These are phyloP conservation scores for Phaeotremella skinneri DNA, from an alignment of 768 basidiomycete genomes.

Conservation along the genomic window DNA sequence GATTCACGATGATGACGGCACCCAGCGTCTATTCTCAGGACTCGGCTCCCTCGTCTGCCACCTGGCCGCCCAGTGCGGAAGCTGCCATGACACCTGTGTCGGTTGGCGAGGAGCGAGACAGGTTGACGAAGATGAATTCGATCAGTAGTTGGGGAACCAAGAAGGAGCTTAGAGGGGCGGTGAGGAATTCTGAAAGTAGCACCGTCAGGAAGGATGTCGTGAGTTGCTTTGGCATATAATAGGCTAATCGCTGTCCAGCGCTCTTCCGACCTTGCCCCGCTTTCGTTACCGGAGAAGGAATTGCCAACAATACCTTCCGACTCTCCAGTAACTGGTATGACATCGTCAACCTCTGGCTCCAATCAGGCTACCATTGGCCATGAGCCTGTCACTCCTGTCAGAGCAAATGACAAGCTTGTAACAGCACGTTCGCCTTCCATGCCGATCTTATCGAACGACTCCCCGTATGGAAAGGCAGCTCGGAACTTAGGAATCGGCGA, in stretches of 20 bases:
- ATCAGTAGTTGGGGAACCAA: slow-evolving; percentile 16
- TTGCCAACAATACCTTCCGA: slow-evolving; percentile 4
- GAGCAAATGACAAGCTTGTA: background rate
- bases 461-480: slow-evolving; percentile 14
- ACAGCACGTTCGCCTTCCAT: slow-evolving; percentile 17
- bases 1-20: slow-evolving; percentile 28
- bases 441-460: slow-evolving; percentile 11
- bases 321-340: background rate
- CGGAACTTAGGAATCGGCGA: slow-evolving; percentile 14
- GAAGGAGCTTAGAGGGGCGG: slow-evolving; percentile 1
- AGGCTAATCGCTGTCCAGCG: slow-evolving; percentile 8
- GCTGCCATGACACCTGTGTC: slow-evolving; percentile 4
- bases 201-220: slow-evolving; percentile 4
- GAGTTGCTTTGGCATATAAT: background rate
- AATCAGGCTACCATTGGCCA: slow-evolving; percentile 4
- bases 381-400: slow-evolving; percentile 10
- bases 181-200: background rate
- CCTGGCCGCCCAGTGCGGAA: slow-evolving; percentile 10
- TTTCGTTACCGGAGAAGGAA: background rate
- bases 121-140: slow-evolving; percentile 11
- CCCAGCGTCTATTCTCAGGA: slow-evolving; percentile 32
- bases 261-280: slow-evolving; percentile 10
- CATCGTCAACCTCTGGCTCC: background rate
- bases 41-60: slow-evolving; percentile 23
- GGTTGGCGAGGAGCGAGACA: slow-evolving; percentile 9